phyloP scores from a whole-genome alignment of 345 rosid species.

The Rhodamnia rubescens region DNA sequence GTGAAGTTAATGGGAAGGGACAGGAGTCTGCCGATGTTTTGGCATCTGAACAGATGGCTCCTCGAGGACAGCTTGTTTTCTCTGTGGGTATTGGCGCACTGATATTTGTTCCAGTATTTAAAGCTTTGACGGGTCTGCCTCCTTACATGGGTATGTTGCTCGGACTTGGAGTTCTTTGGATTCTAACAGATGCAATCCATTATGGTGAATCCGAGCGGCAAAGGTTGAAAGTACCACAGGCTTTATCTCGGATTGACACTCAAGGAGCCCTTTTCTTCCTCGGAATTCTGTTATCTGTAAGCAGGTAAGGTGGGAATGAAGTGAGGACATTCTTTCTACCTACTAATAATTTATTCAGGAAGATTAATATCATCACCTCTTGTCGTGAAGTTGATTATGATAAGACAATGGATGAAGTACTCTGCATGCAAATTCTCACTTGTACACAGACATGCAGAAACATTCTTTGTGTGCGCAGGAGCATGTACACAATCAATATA shows the following conservation, averaged over 20 bases:
- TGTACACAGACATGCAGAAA: background rate
- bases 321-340: background rate
- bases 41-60: slow-evolving; percentile 90
- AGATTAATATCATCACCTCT: background rate
- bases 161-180: slow-evolving; percentile 97
- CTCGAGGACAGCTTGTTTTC: slow-evolving; percentile 82
- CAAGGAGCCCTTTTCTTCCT: slow-evolving; percentile 95
- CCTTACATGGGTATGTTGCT: slow-evolving; percentile 92
- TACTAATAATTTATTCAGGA: background rate
- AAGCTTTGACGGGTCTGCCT: slow-evolving; percentile 90
- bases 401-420: background rate
- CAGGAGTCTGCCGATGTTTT: slow-evolving; percentile 44
- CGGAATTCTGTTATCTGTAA: slow-evolving; percentile 81
- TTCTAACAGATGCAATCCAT: slow-evolving; percentile 92
- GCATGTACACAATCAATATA: background rate
- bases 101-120: slow-evolving; percentile 85
- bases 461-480: background rate
- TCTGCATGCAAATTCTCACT: background rate
- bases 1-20: slow-evolving; percentile 85
- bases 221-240: slow-evolving; percentile 87
- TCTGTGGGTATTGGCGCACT: slow-evolving; percentile 82
- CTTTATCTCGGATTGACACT: slow-evolving; percentile 84
- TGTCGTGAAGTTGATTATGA: background rate
- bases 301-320: slow-evolving; percentile 38
- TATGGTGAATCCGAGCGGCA: slow-evolving; percentile 91